Conservation (phyloP, 345 rosid species). For the Mercurialis annua region DNA sequence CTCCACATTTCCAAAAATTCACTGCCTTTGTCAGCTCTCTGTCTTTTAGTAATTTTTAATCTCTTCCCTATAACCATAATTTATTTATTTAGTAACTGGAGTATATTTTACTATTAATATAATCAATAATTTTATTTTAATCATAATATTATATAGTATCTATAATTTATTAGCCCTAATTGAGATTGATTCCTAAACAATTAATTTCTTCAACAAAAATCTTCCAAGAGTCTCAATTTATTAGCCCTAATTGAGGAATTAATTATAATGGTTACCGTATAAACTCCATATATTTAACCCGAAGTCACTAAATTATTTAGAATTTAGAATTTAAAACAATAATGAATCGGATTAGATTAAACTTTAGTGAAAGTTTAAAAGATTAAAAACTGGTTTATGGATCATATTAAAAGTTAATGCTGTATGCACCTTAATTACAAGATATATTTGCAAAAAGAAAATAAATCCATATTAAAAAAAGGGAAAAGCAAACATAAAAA, state of each 20-base stretch:
- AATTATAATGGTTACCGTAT: too few relatives aligned
- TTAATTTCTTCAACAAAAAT: too few relatives aligned
- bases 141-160: background rate
- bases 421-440: too few relatives aligned
- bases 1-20: slow-evolving; percentile 80
- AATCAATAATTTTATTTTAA: background rate
- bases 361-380: too few relatives aligned
- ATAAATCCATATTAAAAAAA: slow-evolving; percentile 9
- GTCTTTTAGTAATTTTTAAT: slow-evolving; percentile 52
- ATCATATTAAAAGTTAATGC: background rate
- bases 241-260: too few relatives aligned
- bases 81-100: slow-evolving; percentile 6
- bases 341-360: too few relatives aligned
- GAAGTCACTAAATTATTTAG: too few relatives aligned
- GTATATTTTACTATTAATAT: background rate
- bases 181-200: too few relatives aligned
- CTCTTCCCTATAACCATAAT: slow-evolving; percentile 11
- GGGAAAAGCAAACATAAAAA: slow-evolving; percentile 20
- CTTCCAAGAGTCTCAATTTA: too few relatives aligned
- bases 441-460: background rate
- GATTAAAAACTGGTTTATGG: too few relatives aligned
- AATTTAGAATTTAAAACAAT: too few relatives aligned
- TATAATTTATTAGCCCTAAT: background rate
- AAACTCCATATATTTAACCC: too few relatives aligned
- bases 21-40: slow-evolving; percentile 84